phyloP scores from a whole-genome alignment of 352 stramenopile genomes.

The Phytopythium mirpurense region DNA sequence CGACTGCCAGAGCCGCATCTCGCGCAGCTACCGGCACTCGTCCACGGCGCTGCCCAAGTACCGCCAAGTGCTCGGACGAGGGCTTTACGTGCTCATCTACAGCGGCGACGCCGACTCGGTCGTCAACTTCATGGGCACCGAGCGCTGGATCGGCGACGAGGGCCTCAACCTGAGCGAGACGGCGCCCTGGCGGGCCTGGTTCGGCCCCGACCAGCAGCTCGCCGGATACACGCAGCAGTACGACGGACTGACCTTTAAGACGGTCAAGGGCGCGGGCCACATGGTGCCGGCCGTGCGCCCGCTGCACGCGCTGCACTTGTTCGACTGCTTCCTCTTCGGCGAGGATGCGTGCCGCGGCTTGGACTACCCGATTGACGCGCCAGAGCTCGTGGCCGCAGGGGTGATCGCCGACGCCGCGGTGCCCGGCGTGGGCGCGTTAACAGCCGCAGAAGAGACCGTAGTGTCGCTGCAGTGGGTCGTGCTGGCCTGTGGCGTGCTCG shows the following conservation, averaged over 20 bases:
- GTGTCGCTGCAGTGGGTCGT: neutral
- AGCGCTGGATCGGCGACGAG: constrained; percentile 70
- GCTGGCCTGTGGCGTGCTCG: neutral
- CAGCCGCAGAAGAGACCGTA: constrained; percentile 10
- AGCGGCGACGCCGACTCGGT: constrained; percentile 75
- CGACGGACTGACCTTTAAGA: constrained; percentile 85
- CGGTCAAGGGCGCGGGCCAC: constrained; percentile 89
- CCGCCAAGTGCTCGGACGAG: constrained; percentile 45
- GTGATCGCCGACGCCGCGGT: constrained; percentile 17
- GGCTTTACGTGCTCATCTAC: constrained; percentile 64
- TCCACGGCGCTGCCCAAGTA: constrained; percentile 61
- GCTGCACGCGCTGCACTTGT: constrained; percentile 69
- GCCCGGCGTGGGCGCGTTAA: constrained; percentile 17
- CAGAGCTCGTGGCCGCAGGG: constrained; percentile 41
- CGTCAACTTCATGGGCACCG: constrained; percentile 87
- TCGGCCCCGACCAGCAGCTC: constrained; percentile 75
- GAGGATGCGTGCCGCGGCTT: constrained; percentile 53
- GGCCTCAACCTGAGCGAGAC: constrained; percentile 61
- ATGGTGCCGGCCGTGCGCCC: constrained; percentile 82
- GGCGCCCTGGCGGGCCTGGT: constrained; percentile 66
- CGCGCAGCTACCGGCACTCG: constrained; percentile 29
- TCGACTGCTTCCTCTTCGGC: constrained; percentile 79
- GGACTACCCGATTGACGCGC: constrained; percentile 38
- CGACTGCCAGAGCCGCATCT: constrained; percentile 55
- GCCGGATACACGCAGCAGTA: constrained; percentile 86